Evolutionary conservation across 805 yeast genomes (phyloP).

Genomic region (Priceomyces medius): DNA sequence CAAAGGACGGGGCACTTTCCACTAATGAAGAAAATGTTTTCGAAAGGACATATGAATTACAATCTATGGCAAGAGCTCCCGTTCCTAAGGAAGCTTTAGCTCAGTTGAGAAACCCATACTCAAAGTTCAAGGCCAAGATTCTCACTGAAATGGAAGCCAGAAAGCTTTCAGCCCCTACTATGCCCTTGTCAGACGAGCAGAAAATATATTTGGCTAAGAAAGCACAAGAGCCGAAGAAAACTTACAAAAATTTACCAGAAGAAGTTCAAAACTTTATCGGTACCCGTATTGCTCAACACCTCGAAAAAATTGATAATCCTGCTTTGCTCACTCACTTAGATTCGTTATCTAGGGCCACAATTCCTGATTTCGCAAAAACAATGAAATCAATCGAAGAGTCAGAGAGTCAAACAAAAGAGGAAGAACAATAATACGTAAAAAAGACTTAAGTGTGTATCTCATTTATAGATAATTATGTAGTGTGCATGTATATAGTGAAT

Average conservation of each 20-base stretch:
- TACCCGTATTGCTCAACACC: conserved; percentile 42
- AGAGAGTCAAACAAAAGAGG: neutral
- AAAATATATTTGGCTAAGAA: conserved; percentile 60
- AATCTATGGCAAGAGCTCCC: conserved; percentile 63
- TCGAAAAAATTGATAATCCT: conserved; percentile 34
- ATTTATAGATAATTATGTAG: conserved; percentile 1
- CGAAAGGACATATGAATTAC: conserved; percentile 73
- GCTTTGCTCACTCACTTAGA: conserved; percentile 40
- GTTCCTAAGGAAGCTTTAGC: conserved; percentile 64
- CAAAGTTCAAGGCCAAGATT: conserved; percentile 56
- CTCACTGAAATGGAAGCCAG: conserved; percentile 63
- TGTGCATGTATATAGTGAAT: conserved; percentile 5
- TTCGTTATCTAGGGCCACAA: conserved; percentile 27
- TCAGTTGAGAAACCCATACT: conserved; percentile 74
- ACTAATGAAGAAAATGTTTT: conserved; percentile 58
- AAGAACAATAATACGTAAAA: neutral
- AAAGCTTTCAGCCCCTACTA: conserved; percentile 63
- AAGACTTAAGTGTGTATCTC: neutral
- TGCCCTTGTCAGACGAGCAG: conserved; percentile 71
- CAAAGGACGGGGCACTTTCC: conserved; percentile 56
- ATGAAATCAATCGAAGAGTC: conserved; percentile 17
- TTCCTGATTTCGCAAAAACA: conserved; percentile 32
- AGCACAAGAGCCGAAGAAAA: conserved; percentile 35
- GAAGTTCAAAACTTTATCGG: conserved; percentile 60
- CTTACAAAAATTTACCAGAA: conserved; percentile 40